Percentiles rank a stretch among this genome's conserved stretches.
These are phyloP conservation scores for Pseudocercospora crystallina DNA, from an alignment of 2,329 filamentous ascomycete genomes.

Conservation along the genomic window DNA sequence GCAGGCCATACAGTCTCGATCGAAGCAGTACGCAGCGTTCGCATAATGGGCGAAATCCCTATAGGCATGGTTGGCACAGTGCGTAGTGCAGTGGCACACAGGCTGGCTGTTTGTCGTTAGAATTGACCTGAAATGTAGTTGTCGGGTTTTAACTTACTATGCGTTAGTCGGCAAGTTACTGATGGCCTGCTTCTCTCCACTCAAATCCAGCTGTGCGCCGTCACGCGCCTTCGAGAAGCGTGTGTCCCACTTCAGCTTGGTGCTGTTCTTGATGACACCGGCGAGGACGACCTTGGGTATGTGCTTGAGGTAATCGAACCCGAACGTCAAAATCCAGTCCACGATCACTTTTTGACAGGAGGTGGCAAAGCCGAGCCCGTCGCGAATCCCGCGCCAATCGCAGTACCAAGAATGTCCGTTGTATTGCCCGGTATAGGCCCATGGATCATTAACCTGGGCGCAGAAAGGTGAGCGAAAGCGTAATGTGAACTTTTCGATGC, in stretches of 20 bases:
- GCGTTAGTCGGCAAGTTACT: too few relatives aligned
- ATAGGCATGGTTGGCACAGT: too few relatives aligned
- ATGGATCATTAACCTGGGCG: neutral
- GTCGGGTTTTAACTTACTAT: too few relatives aligned
- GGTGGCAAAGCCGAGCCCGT: conserved; percentile 8
- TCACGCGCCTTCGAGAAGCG: too few relatives aligned
- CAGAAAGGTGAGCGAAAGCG: conserved; percentile 7
- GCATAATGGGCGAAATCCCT: too few relatives aligned
- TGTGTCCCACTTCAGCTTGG: conserved; percentile 6
- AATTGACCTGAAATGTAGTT: too few relatives aligned
- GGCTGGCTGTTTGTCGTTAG: too few relatives aligned
- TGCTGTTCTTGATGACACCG: conserved; percentile 7
- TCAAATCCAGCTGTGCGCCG: too few relatives aligned
- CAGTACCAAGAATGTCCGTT: neutral
- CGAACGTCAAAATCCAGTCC: conserved; percentile 13
- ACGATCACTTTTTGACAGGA: conserved; percentile 20
- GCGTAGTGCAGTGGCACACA: too few relatives aligned
- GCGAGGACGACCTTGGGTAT: conserved; percentile 15
- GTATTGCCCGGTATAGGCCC: neutral
- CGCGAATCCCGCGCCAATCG: conserved; percentile 7
- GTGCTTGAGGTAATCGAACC: conserved; percentile 19
- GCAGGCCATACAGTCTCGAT: too few relatives aligned
- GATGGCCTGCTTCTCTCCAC: too few relatives aligned
- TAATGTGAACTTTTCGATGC: conserved; percentile 1
- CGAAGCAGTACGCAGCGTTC: too few relatives aligned